Evolutionary conservation across 306 rosid genomes (phyloP), one percentile per base, ranked within the genome.

Genomic region (Cicer pinnatifidum): DNA sequence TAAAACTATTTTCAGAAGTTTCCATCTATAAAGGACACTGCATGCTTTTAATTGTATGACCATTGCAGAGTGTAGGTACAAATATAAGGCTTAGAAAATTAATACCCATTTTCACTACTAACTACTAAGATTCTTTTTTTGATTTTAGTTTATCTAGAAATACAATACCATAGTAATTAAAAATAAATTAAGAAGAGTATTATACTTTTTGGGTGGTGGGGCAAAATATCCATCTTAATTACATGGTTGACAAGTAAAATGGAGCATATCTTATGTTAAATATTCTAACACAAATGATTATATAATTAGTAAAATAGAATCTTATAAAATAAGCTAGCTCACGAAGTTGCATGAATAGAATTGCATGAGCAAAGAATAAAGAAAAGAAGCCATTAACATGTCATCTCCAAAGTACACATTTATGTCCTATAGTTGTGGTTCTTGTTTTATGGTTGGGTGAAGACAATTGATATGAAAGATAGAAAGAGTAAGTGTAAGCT

Each of bases 401-500:
- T 51, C 19, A 73, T 68, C 62, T 43, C 6, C 7, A 57, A 60
- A 75, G 35, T 9, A 57, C 67, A 58, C 68, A 77, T 80, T 85
- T 75, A 75, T 74, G 82, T 68, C 40, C 33, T 47, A 41, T 43
- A 84, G 77, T 84, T 75, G 66, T 79, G 82, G 72, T 61, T 77
- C 52, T 19, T 67, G 72, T 54, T 69, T 80, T 82, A 82, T 62
- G 69, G 88, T 84, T 79, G 89, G 82, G 69, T 48, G 69, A 60
- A 61, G 62, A 44, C 69, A 75, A 83, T 82, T 75, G 81, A 67
- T 45, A 28, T 67, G 88, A 78, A 75, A 66, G 84, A 77, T 67
- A 72, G 56, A 41, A 73, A 33, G 16, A 6, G 40, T 58, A 28
- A 81, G 61, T 60, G 75, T 65, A 61, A 80, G 67, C 13, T 80